phyloP scores from a whole-genome alignment of 2,329 filamentous ascomycete genomes.

The Xylariomycetidae sp. region DNA sequence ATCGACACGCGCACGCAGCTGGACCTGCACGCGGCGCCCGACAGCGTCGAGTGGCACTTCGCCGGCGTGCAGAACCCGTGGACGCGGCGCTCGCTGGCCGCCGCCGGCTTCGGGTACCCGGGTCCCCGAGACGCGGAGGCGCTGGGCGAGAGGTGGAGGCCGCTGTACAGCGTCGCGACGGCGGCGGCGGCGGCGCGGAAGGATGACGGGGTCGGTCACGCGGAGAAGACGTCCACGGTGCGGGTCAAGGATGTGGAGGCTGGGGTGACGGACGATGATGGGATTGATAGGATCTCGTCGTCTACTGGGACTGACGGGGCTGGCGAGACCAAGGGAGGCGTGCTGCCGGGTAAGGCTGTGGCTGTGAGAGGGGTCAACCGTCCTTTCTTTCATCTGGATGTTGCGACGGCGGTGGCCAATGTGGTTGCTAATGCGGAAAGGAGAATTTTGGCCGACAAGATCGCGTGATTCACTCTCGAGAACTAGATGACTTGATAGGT shows the following conservation, averaged over 20 bases:
- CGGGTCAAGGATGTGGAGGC: constrained; percentile 9
- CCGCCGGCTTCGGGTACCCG: constrained; percentile 47
- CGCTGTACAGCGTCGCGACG: constrained; percentile 22
- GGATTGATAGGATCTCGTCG: constrained; percentile 10
- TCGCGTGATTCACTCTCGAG: too few relatives aligned
- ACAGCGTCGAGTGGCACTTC: constrained; percentile 46
- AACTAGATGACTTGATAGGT: too few relatives aligned
- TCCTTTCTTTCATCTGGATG: constrained; percentile 49
- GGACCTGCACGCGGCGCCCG: constrained; percentile 43
- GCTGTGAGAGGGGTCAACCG: constrained; percentile 43
- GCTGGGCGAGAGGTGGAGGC: constrained; percentile 13
- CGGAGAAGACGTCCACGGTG: constrained; percentile 8
- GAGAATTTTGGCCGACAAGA: too few relatives aligned
- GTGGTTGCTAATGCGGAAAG: constrained; percentile 35
- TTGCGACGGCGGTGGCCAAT: constrained; percentile 44
- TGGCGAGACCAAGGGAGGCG: constrained; percentile 22
- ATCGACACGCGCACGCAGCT: constrained; percentile 51
- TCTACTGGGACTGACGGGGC: constrained; percentile 14
- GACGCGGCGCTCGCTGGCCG: constrained; percentile 51
- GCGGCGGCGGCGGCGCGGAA: constrained; percentile 8
- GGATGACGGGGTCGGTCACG: constrained; percentile 3
- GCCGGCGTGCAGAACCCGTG: constrained; percentile 50
- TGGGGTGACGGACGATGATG: constrained; percentile 7
- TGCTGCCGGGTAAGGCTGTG: constrained; percentile 26
- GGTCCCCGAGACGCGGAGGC: constrained; percentile 6